Percentiles rank a stretch among this genome's conserved stretches.
Evolutionary conservation across 2,329 filamentous ascomycete genomes (phyloP).

Genomic region (Pseudocercospora crystallina): DNA sequence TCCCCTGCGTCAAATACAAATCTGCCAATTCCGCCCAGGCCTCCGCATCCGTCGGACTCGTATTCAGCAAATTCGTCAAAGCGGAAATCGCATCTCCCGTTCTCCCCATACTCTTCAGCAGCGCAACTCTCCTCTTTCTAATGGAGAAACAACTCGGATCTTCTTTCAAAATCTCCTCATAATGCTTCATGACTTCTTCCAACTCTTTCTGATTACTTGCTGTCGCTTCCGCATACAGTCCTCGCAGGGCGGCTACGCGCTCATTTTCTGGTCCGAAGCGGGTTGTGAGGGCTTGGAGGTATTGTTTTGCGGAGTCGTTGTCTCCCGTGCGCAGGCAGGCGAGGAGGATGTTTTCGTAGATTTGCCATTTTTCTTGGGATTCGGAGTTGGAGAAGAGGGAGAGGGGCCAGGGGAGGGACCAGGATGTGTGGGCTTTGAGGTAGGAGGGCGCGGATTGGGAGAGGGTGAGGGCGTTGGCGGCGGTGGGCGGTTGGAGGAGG

Average conservation of each 20-base stretch:
- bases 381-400: constrained; percentile 58
- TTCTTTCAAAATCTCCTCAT: constrained; percentile 71
- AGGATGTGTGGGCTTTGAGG: constrained; percentile 37
- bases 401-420: constrained; percentile 49
- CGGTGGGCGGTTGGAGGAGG: constrained; percentile 37
- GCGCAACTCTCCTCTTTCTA: constrained; percentile 76
- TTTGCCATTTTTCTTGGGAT: constrained; percentile 76
- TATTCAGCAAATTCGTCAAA: constrained; percentile 73
- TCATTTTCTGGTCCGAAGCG: constrained; percentile 86
- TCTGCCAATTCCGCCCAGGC: constrained; percentile 90
- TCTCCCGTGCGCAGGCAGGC: constrained; percentile 83
- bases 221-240: constrained; percentile 80
- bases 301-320: constrained; percentile 71
- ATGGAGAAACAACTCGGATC: constrained; percentile 82
- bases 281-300: constrained; percentile 70
- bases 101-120: constrained; percentile 72
- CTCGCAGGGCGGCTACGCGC: constrained; percentile 77
- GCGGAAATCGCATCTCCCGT: constrained; percentile 70
- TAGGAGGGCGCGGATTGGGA: constrained; percentile 48
- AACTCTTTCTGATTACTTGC: constrained; percentile 67
- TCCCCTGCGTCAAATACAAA: constrained; percentile 75
- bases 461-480: constrained; percentile 45
- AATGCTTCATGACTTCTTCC: constrained; percentile 70
- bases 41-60: constrained; percentile 85
- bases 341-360: constrained; percentile 82